Percentiles rank a stretch among this genome's conserved stretches.
phyloP scores from a whole-genome alignment of 108 stramenopile species.

The Pelagomonas calceolata region DNA sequence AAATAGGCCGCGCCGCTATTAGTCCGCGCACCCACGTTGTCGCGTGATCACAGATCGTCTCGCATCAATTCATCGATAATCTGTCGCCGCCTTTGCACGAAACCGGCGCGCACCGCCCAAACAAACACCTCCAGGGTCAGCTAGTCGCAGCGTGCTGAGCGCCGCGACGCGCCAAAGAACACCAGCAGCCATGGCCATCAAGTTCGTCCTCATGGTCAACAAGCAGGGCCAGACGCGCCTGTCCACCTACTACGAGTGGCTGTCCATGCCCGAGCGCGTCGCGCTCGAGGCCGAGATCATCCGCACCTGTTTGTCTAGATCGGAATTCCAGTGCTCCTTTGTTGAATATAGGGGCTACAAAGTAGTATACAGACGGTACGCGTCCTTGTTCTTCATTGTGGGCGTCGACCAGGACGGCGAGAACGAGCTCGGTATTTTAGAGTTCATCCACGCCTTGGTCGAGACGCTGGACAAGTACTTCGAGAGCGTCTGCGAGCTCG shows the following conservation, averaged over 20 bases:
- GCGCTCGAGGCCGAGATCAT: constrained; percentile 88
- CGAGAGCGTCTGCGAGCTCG: constrained; percentile 71
- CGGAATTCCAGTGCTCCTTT: constrained; percentile 85
- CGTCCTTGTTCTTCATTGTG: constrained; percentile 88
- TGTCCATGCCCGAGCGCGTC: constrained; percentile 71
- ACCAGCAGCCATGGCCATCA: constrained; percentile 10
- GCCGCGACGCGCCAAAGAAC: too few species aligned
- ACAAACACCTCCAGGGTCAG: too few species aligned
- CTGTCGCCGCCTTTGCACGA: too few species aligned
- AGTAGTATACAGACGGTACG: constrained; percentile 84
- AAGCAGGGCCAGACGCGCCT: constrained; percentile 91
- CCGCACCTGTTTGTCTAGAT: constrained; percentile 76
- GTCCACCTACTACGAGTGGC: constrained; percentile 83
- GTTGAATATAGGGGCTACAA: constrained; percentile 87
- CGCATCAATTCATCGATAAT: too few species aligned
- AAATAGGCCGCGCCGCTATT: too few species aligned
- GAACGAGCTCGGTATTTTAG: constrained; percentile 87
- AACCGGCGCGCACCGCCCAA: too few species aligned
- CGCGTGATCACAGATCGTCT: too few species aligned
- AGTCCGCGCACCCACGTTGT: too few species aligned
- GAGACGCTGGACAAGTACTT: constrained; percentile 49
- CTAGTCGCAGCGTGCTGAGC: too few species aligned
- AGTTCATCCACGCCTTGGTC: constrained; percentile 86
- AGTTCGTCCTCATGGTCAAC: constrained; percentile 49
- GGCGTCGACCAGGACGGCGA: constrained; percentile 65